Percentiles rank a stretch among this genome's conserved stretches.
Evolutionary conservation across 1,284 basidiomycete genomes (phyloP).

Genomic region (Ceratobasidium papillatum): DNA sequence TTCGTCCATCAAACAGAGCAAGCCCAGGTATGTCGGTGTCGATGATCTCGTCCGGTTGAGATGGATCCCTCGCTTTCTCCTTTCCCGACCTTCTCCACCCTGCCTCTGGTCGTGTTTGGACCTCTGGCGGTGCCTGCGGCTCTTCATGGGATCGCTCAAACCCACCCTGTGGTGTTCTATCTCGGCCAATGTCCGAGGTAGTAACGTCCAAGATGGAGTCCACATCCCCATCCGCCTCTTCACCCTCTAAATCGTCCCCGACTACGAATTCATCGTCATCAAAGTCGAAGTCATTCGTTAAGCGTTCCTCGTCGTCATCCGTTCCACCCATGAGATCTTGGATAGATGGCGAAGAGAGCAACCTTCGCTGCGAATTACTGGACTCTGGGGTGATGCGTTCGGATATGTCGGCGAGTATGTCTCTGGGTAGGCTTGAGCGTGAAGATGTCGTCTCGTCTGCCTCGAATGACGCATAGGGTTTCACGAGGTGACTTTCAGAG

Average conservation of each 20-base stretch:
- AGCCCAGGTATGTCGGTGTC: slow-evolving; percentile 52
- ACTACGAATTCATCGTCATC: slow-evolving; percentile 29
- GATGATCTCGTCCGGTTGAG: slow-evolving; percentile 48
- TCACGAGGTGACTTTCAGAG: slow-evolving; percentile 33
- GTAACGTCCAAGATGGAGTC: slow-evolving; percentile 32
- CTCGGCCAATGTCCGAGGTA: slow-evolving; percentile 13
- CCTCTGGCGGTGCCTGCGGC: not conserved
- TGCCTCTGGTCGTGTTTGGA: not conserved
- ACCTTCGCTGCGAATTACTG: not conserved
- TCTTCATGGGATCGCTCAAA: not conserved
- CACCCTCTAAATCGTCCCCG: slow-evolving; percentile 13
- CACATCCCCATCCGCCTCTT: slow-evolving; percentile 16
- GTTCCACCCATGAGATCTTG: not conserved
- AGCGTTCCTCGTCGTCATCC: slow-evolving; percentile 26
- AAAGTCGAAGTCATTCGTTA: slow-evolving; percentile 35
- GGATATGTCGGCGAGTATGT: slow-evolving; percentile 8
- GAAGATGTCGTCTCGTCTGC: slow-evolving; percentile 21
- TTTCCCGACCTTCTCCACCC: slow-evolving; percentile 39
- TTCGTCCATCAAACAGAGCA: slow-evolving; percentile 50
- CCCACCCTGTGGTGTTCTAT: slow-evolving; percentile 7
- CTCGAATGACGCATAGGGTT: slow-evolving; percentile 36
- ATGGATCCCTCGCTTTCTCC: slow-evolving; percentile 16
- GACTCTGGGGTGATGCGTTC: not conserved
- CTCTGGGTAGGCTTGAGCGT: slow-evolving; percentile 17
- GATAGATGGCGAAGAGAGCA: not conserved